Evolutionary conservation across 2,329 filamentous ascomycete species (phyloP).

Genomic region (Phialemonium atrogriseum): DNA sequence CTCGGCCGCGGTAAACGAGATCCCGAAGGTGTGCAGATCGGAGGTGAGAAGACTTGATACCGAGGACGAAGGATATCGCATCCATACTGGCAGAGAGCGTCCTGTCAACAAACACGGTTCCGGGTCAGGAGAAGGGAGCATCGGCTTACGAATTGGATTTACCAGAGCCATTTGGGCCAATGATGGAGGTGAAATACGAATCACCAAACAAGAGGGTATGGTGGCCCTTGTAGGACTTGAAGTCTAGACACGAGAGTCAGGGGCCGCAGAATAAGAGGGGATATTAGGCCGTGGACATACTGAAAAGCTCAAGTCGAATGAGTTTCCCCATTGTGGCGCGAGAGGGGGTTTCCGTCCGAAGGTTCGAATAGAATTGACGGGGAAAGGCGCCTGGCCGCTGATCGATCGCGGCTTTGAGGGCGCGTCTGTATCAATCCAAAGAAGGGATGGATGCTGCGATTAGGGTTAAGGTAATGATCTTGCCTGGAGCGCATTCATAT

Average conservation of each 20-base stretch:
- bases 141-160: constrained; percentile 87
- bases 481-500: no score
- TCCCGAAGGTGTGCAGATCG: constrained; percentile 91
- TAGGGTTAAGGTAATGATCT: no score
- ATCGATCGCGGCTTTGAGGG: no score
- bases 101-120: constrained; percentile 14
- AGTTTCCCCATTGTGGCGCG: constrained; percentile 86
- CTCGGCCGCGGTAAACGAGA: constrained; percentile 89
- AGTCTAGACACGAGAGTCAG: constrained; percentile 50
- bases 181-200: constrained; percentile 98
- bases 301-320: constrained; percentile 87
- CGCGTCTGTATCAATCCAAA: no score
- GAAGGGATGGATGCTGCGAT: no score
- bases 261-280: constrained; percentile 2
- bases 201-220: constrained; percentile 92
- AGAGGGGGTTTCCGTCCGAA: no score
- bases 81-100: constrained; percentile 64
- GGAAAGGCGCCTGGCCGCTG: no score
- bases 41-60: constrained; percentile 97
- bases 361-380: no score
- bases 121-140: constrained; percentile 5
- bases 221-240: constrained; percentile 99
- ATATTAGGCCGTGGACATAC: constrained; percentile 39
- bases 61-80: constrained; percentile 96
- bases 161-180: constrained; percentile 97